Percentiles rank a stretch among this genome's conserved stretches.
Conservation (phyloP, 1,284 basidiomycete genomes). For the Fomitopsis schrenkii region DNA sequence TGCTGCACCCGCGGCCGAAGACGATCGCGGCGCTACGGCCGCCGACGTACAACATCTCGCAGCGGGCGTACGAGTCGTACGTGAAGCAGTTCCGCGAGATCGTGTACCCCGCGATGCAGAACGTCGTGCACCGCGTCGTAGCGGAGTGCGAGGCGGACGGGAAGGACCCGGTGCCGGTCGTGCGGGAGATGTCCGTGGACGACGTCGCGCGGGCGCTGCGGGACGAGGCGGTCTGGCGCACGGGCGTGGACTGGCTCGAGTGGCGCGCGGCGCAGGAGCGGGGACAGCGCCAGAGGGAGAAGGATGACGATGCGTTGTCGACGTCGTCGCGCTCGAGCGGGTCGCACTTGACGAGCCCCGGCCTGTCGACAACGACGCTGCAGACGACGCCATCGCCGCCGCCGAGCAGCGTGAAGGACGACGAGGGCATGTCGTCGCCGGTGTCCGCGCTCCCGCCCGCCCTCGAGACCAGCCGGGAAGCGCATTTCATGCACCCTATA, state of each 20-base stretch:
- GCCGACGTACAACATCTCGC: conserved; percentile 52
- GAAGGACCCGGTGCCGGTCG: conserved; percentile 39
- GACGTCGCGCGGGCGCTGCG: conserved; percentile 54
- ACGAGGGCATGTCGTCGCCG: conserved; percentile 26
- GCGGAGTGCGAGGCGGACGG: conserved; percentile 51
- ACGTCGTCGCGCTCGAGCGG: conserved; percentile 43
- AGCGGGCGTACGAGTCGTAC: conserved; percentile 54
- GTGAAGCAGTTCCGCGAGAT: conserved; percentile 53
- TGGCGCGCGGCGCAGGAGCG: conserved; percentile 34
- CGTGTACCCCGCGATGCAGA: conserved; percentile 59
- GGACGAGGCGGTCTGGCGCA: conserved; percentile 60
- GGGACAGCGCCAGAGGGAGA: conserved; percentile 27
- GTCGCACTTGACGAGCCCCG: conserved; percentile 65
- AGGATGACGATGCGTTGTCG: conserved; percentile 41
- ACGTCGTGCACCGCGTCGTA: conserved; percentile 58
- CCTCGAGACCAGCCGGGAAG: conserved; percentile 53
- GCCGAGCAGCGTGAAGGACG: conserved; percentile 38
- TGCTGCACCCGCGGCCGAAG: conserved; percentile 45
- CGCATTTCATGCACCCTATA: conserved; percentile 56
- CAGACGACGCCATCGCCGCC: conserved; percentile 74
- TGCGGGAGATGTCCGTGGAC: conserved; percentile 51
- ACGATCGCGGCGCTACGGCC: conserved; percentile 45
- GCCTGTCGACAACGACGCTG: conserved; percentile 67
- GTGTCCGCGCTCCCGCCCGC: conserved; percentile 16
- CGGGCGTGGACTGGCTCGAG: conserved; percentile 63